Conservation (phyloP, 1,139 yeast genomes). For the Zygoascus hellenicus region DNA sequence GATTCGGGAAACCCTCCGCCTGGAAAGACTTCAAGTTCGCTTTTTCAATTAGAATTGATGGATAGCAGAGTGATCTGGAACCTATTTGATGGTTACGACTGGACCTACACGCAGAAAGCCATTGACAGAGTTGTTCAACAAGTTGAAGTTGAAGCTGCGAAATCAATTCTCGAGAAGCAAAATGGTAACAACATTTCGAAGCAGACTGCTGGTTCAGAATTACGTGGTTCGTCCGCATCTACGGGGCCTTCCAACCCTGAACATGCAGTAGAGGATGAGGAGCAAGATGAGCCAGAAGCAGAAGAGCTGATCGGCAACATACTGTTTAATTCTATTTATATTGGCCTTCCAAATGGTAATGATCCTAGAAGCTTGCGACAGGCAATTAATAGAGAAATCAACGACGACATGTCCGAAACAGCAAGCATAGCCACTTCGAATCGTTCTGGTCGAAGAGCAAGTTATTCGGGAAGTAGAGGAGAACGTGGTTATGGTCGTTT, state of each 20-base stretch:
- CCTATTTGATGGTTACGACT: constrained; percentile 87
- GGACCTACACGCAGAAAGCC: constrained; percentile 70
- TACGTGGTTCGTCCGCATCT: background rate
- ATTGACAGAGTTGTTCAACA: constrained; percentile 58
- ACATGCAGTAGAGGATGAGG: constrained; percentile 18
- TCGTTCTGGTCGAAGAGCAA: constrained; percentile 8
- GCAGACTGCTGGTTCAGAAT: background rate
- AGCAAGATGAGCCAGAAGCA: constrained; percentile 24
- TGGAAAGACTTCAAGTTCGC: background rate
- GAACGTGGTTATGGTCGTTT: constrained; percentile 26
- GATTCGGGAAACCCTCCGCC: too few species aligned
- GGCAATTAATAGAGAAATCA: constrained; percentile 47
- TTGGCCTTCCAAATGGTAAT: constrained; percentile 51
- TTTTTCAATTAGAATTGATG: constrained; percentile 11
- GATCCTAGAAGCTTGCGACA: constrained; percentile 45
- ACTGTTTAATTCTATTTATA: constrained; percentile 66
- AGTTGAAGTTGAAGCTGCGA: constrained; percentile 48
- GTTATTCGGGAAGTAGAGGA: background rate
- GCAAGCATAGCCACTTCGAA: constrained; percentile 18
- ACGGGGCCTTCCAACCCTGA: constrained; percentile 7
- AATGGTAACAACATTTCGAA: constrained; percentile 8
- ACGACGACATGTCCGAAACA: constrained; percentile 29
- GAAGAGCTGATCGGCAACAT: constrained; percentile 51
- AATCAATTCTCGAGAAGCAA: constrained; percentile 24
- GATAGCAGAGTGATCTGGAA: constrained; percentile 39